Evolutionary conservation across 768 basidiomycete genomes (phyloP).

Genomic region (Paxillus rubicundulus): DNA sequence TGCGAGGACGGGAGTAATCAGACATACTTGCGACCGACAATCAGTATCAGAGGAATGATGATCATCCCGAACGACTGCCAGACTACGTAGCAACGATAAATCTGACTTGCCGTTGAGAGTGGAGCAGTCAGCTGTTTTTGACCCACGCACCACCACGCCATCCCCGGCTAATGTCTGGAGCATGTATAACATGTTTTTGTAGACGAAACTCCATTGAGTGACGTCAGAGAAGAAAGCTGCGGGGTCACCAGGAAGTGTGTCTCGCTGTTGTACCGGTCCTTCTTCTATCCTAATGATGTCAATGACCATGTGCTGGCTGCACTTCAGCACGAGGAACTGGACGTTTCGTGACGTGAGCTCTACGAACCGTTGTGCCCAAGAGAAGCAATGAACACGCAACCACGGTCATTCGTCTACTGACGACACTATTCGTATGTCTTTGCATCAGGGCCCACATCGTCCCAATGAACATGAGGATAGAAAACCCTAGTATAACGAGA

Average conservation of each 20-base stretch:
- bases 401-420: conserved; percentile 14
- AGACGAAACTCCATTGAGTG: conserved; percentile 27
- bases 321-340: neutral
- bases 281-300: conserved; percentile 18
- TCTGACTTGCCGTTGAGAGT: conserved; percentile 6
- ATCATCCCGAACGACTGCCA: conserved; percentile 23
- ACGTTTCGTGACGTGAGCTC: neutral
- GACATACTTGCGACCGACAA: conserved; percentile 7
- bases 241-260: conserved; percentile 23
- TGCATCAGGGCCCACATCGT: conserved; percentile 22
- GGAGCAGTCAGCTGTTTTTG: neutral
- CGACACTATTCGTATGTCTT: neutral
- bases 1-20: too few species aligned
- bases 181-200: conserved; percentile 20
- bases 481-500: conserved; percentile 22
- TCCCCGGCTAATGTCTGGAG: conserved; percentile 25
- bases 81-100: conserved; percentile 28
- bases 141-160: conserved; percentile 14
- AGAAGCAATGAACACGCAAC: conserved; percentile 22
- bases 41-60: conserved; percentile 17
- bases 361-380: conserved; percentile 22
- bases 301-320: conserved; percentile 12
- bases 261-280: conserved; percentile 22
- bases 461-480: conserved; percentile 29
- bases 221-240: conserved; percentile 23